phyloP scores from a whole-genome alignment of 2,329 filamentous ascomycete genomes.

The Coniella vitis region DNA sequence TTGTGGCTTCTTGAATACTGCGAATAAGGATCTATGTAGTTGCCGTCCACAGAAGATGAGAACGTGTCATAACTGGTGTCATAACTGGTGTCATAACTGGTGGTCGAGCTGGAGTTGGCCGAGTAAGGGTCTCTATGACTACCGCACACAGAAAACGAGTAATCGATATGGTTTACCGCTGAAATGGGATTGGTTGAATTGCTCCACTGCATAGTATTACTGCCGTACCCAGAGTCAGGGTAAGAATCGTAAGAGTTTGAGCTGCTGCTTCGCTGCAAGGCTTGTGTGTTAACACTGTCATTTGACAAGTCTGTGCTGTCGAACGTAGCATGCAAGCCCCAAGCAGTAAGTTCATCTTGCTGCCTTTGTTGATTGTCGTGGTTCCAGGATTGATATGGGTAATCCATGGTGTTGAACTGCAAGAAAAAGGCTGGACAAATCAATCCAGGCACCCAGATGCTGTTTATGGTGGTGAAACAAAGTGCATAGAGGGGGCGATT shows the following conservation, averaged over 20 bases:
- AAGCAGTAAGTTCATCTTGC: not conserved
- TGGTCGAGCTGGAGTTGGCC: no score
- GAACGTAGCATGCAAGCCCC: not conserved
- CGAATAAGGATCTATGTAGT: not conserved
- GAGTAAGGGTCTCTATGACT: no score
- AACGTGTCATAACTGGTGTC: no score
- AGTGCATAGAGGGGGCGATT: no score
- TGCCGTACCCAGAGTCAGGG: not conserved
- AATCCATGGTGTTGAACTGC: no score
- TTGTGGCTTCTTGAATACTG: not conserved
- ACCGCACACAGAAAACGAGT: not conserved
- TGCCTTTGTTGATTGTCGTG: not conserved
- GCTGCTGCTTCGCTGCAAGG: not conserved
- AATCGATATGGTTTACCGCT: not conserved
- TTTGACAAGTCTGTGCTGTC: not conserved
- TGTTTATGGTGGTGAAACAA: no score
- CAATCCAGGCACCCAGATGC: no score
- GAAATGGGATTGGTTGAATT: constrained; percentile 2
- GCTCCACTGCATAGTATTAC: constrained; percentile 8
- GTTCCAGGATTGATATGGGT: not conserved
- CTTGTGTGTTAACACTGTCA: not conserved
- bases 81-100: no score
- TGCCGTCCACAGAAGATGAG: no score
- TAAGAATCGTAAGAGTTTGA: not conserved
- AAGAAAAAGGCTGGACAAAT: no score